A percentile compares a stretch with the other conserved stretches of the same genome.
Evolutionary conservation across 495 filamentous ascomycete species (phyloP).

Genomic region (Xylaria curta): DNA sequence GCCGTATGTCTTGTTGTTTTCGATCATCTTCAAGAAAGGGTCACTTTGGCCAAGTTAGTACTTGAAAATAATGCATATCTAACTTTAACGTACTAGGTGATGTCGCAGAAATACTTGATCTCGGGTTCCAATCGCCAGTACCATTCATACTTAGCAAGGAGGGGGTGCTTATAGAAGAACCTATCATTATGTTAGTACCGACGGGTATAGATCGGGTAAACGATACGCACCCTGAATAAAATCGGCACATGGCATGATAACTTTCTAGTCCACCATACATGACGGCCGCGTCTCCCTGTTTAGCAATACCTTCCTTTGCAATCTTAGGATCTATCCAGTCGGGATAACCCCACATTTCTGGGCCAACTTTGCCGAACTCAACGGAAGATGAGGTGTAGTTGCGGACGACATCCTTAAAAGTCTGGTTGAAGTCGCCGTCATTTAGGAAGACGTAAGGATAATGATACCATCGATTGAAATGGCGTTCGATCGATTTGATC

Average conservation of each 20-base stretch:
- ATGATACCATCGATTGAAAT: conserved; percentile 99
- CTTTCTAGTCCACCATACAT: conserved; percentile 99
- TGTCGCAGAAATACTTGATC: conserved; percentile 99
- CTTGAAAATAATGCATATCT: neutral
- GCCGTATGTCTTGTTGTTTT: conserved; percentile 95
- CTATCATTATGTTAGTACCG: conserved; percentile 51
- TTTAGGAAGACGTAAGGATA: conserved; percentile 99
- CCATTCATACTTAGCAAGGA: conserved; percentile 97
- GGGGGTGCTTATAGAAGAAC: conserved; percentile 97
- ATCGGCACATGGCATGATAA: conserved; percentile 98
- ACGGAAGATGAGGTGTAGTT: conserved; percentile 88
- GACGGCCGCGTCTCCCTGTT: conserved; percentile 96
- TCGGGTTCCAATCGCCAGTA: conserved; percentile 99
- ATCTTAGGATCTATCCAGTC: conserved; percentile 95
- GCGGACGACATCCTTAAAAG: conserved; percentile 84
- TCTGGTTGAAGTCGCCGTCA: conserved; percentile 93
- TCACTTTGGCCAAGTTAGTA: conserved; percentile 64
- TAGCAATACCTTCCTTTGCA: conserved; percentile 91
- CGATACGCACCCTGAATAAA: conserved; percentile 86
- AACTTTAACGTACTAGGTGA: conserved; percentile 84
- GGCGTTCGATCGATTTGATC: conserved; percentile 95
- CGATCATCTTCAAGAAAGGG: conserved; percentile 92
- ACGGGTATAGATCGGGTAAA: neutral
- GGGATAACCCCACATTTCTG: conserved; percentile 93
- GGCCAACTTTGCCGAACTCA: conserved; percentile 94